Evolutionary conservation across 2,329 filamentous ascomycete species (phyloP), one percentile per base, ranked within the genome.

Genomic region (Colletotrichum horii): DNA sequence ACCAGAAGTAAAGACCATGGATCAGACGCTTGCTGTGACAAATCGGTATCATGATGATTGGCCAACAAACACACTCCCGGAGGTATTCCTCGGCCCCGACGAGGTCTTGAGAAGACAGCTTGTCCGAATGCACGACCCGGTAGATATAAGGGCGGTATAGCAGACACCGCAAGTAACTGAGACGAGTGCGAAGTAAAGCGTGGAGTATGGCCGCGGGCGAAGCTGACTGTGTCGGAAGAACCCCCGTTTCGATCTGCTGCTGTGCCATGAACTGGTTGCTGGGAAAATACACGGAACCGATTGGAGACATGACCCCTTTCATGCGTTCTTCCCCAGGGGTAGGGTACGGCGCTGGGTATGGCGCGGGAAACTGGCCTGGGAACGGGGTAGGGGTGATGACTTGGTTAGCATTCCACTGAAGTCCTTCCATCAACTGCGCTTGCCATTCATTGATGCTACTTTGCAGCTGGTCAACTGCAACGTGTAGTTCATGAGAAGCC

Each of bases 1-100:
- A 91, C 89, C 91, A 93, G 70, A 91, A 90, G 79, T 92, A 93
- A 2, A 90, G 79, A 71, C 89, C 88, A 1, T 91, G 91, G 1
- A 93, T 83, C 7, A 93, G 84, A 43, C 91, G 84, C 81, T 93
- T 93, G 80, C 88, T 88, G 69, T 88, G 85, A 76, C 88, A 89
- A 1, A 89, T 86, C 0, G 91, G 91, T 9, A 89, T 88, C 83
- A 92, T 87, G 26, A 88, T 85, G 28, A 93, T 85, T 2, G 91
- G 91, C 91, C 91, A 93, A 71, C 89, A 85, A 16, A 93, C 83
- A n/a, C 87, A 89, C 2, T 89, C 86, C 77, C 89, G 86, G 19
- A 93, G 86, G 77, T 91, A 92, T 72, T 90, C 85, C 5, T 88
- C 90, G n/a, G 86, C 89, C 32, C 88, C 90, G 16, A 88, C 83